Evolutionary conservation across 352 stramenopile genomes (phyloP).

Genomic region (Pythium phragmiticola): DNA sequence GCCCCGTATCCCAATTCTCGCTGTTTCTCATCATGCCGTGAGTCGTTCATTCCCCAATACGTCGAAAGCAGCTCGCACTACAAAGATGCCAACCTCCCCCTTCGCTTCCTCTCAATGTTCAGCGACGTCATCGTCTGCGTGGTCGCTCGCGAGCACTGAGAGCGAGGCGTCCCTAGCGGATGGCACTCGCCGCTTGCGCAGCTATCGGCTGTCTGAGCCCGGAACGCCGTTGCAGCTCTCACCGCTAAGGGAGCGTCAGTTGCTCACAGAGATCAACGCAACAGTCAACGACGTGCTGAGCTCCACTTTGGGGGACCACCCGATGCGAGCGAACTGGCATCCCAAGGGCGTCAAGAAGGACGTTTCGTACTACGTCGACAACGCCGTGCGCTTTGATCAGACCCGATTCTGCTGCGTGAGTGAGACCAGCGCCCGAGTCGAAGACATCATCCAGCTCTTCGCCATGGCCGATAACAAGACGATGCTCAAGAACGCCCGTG

Average conservation of each 20-base stretch:
- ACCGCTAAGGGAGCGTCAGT: conserved; percentile 1
- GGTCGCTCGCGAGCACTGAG: no score
- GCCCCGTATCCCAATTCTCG: no score
- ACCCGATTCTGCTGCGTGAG: conserved; percentile 57
- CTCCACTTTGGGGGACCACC: conserved; percentile 41
- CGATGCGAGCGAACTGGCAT: conserved; percentile 35
- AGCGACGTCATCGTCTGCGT: no score
- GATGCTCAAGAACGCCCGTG: conserved; percentile 40
- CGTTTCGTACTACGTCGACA: conserved; percentile 54
- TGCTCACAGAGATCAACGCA: conserved; percentile 16
- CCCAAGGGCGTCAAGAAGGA: conserved; percentile 46
- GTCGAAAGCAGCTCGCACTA: no score
- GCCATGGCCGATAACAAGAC: conserved; percentile 37
- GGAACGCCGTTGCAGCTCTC: neutral
- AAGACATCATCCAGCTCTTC: conserved; percentile 57
- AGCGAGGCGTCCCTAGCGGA: no score
- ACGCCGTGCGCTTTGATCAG: conserved; percentile 38
- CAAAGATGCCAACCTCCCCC: no score
- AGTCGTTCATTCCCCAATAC: no score
- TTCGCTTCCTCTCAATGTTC: no score
- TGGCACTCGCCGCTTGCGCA: no score
- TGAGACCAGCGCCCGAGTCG: conserved; percentile 33
- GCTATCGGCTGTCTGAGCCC: no score
- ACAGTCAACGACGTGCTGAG: conserved; percentile 44
- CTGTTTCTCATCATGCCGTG: no score